These are phyloP conservation scores for Xylariaceae sp. DNA, from an alignment of 2,329 filamentous ascomycete genomes.

Conservation along the genomic window DNA sequence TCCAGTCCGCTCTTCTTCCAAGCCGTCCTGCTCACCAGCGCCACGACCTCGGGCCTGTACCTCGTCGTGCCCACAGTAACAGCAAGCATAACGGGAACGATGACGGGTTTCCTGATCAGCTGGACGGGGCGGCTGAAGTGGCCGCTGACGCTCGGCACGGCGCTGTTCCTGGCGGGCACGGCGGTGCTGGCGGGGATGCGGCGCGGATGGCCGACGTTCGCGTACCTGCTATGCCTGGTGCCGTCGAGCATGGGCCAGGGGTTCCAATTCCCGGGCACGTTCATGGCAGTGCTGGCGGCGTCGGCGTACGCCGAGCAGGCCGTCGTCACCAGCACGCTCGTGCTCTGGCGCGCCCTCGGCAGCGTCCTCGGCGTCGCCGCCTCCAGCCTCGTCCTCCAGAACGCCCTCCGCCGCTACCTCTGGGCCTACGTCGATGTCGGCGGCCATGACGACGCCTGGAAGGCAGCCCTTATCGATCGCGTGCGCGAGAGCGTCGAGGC, in stretches of 20 bases:
- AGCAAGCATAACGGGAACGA: conserved; percentile 56
- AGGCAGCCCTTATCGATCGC: conserved; percentile 54
- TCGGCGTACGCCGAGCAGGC: conserved; percentile 65
- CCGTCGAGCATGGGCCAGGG: conserved; percentile 62
- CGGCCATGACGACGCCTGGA: conserved; percentile 51
- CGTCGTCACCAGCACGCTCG: conserved; percentile 69
- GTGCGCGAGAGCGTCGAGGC: conserved; percentile 60
- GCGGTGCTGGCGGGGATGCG: conserved; percentile 52
- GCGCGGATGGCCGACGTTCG: conserved; percentile 51
- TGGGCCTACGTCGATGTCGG: conserved; percentile 53
- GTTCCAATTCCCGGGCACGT: conserved; percentile 65
- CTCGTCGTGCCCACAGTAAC: conserved; percentile 66
- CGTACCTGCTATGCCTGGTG: conserved; percentile 60
- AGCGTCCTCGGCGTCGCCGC: conserved; percentile 73
- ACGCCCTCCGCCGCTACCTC: conserved; percentile 65
- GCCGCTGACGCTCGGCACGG: conserved; percentile 55
- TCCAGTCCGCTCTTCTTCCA: conserved; percentile 74
- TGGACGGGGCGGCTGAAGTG: conserved; percentile 62
- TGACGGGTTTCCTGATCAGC: conserved; percentile 65
- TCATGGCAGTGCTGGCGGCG: conserved; percentile 64
- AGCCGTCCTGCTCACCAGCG: conserved; percentile 69
- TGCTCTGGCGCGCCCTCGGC: conserved; percentile 72
- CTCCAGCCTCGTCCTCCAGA: conserved; percentile 74
- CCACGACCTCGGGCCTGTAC: conserved; percentile 72
- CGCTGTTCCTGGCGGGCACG: conserved; percentile 53